Evolutionary conservation across 306 rosid species (phyloP), one percentile per base, ranked within the genome.

Genomic region (Fragaria iinumae): DNA sequence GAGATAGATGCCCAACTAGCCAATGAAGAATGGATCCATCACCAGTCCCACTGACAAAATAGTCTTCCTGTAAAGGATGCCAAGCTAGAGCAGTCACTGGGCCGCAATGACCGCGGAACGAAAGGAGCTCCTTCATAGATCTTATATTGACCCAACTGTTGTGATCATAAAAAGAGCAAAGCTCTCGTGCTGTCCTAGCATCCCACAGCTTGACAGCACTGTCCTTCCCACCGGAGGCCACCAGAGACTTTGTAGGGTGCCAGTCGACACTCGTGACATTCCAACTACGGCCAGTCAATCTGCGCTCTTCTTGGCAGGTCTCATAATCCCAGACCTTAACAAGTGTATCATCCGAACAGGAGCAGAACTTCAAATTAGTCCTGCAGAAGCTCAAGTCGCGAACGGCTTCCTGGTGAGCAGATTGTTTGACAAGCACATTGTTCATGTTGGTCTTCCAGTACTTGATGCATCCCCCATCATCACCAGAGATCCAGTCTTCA

Each of bases 401-500:
- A 74, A 94, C 95, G 50, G 98, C 90, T 88, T 94, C 97, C 81
- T 92, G 92, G 82, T 90, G 98, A 77, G 98, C 98, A 79, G 94
- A 82, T 87, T 92, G 89, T 86, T 89, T 92, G 53, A 91, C 98
- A 79, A 92, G 92, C 66, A 92, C 97, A 73, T 94, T 94, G 76
- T 87, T 92, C 98, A 94, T 94, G 89, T 94, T 94, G 84, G 87
- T 89, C 86, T 90, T 97, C 98, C 98, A 94, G 77, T 92, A 94
- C 88, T 92, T 94, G 86, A 94, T 91, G 27, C 96, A 86, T 12
- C 98, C 98, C 34, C 98, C 98, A 78, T 94, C 97, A 78, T 94
- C 98, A 76, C 98, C 98, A 77, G 98, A 94, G 82, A 94, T 94
- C 97, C 97, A 94, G 80, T 92, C 90, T 84, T 94, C 98, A 74